Conservation (phyloP, 768 basidiomycete genomes). For the Hypholoma fasciculare region DNA sequence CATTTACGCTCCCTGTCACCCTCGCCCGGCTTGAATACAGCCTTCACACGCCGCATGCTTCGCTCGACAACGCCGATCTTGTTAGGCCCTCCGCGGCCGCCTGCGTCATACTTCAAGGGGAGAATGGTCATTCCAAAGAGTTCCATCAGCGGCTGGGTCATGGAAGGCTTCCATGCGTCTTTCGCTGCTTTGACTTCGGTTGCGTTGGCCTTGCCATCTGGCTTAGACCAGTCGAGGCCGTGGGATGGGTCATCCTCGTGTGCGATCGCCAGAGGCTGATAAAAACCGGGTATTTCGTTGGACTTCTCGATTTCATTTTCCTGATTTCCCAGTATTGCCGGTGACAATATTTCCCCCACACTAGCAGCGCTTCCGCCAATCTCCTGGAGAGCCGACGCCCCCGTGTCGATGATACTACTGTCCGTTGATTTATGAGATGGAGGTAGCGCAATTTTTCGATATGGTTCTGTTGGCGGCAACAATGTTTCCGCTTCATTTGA, state of each 20-base stretch:
- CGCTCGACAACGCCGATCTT: constrained; percentile 44
- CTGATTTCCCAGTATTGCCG: too few species aligned
- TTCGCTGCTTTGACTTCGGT: constrained; percentile 5
- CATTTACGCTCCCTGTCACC: constrained; percentile 19
- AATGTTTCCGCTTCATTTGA: too few species aligned
- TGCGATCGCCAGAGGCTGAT: not conserved
- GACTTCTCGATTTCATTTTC: too few species aligned
- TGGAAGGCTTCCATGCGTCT: constrained; percentile 14
- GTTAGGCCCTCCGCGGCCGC: constrained; percentile 4
- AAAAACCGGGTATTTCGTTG: not conserved
- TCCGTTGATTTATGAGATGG: too few species aligned
- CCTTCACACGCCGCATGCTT: constrained; percentile 50
- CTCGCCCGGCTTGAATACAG: constrained; percentile 9
- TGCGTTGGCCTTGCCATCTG: not conserved
- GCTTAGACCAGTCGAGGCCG: constrained; percentile 6
- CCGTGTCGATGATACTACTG: too few species aligned
- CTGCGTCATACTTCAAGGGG: constrained; percentile 18
- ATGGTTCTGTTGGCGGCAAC: too few species aligned
- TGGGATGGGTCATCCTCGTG: not conserved
- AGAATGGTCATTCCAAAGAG: constrained; percentile 25
- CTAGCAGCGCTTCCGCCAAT: too few species aligned
- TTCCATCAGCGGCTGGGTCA: constrained; percentile 18
- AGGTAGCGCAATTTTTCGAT: too few species aligned
- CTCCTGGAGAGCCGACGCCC: too few species aligned
- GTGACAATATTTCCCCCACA: too few species aligned